These are phyloP conservation scores for Plasmodium blacklocki DNA, from an alignment of 169 alveolate genomes.

Conservation along the genomic window DNA sequence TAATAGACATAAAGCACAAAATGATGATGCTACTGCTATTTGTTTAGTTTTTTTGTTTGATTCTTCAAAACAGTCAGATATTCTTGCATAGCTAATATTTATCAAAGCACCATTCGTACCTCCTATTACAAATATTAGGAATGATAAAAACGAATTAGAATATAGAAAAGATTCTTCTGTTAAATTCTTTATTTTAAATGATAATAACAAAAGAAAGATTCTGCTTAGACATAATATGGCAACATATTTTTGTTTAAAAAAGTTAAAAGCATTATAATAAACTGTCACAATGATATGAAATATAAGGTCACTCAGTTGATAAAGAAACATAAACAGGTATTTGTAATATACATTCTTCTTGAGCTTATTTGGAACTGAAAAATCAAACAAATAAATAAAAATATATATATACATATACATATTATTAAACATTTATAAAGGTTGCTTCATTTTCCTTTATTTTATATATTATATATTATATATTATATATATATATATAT, in stretches of 20 bases:
- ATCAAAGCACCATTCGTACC: slow-evolving; percentile 27
- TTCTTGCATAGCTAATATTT: slow-evolving; percentile 54
- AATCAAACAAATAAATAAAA: not conserved
- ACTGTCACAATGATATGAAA: slow-evolving; percentile 43
- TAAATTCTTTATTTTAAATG: slow-evolving; percentile 21
- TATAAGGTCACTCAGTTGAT: slow-evolving; percentile 33
- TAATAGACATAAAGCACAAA: slow-evolving; percentile 46
- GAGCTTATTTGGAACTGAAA: slow-evolving; percentile 53
- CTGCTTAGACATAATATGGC: slow-evolving; percentile 19
- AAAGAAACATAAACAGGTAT: slow-evolving; percentile 38
- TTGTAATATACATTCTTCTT: slow-evolving; percentile 25
- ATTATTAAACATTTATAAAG: too few relatives aligned
- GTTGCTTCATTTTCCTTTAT: too few relatives aligned
- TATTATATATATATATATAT: not conserved
- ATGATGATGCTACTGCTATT: slow-evolving; percentile 50
- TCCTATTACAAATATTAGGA: slow-evolving; percentile 36
- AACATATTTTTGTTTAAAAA: slow-evolving; percentile 44
- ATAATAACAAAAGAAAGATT: not conserved
- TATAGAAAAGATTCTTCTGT: slow-evolving; percentile 12
- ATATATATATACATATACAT: not conserved
- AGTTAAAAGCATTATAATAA: not conserved
- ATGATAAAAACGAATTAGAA: slow-evolving; percentile 15
- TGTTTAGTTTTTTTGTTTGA: slow-evolving; percentile 23
- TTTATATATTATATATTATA: too few relatives aligned
- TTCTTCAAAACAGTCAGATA: slow-evolving; percentile 43